Conservation (phyloP, 352 stramenopile genomes). For the Phytophthora europaea region DNA sequence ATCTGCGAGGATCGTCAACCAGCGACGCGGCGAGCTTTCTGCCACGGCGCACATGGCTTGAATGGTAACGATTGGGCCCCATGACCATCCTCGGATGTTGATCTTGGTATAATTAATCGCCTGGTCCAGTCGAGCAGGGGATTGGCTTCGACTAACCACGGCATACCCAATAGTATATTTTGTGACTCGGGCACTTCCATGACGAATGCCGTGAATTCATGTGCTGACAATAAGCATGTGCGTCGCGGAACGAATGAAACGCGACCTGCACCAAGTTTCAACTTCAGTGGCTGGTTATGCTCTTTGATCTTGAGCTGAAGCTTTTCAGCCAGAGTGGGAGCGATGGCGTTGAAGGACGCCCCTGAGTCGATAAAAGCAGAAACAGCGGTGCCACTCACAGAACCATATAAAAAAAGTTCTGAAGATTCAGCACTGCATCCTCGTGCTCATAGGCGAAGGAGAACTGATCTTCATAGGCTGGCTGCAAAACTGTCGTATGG, state of each 20-base stretch:
- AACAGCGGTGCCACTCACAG: neutral
- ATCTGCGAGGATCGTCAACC: too few species aligned
- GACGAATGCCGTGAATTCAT: neutral
- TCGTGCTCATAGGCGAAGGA: constrained; percentile 10
- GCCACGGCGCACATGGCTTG: neutral
- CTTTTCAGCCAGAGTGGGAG: neutral
- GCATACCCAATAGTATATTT: constrained; percentile 11
- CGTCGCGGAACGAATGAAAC: neutral
- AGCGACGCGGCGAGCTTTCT: neutral
- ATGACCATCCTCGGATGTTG: too few species aligned
- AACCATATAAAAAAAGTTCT: constrained; percentile 20
- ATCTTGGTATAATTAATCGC: too few species aligned
- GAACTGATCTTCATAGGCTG: constrained; percentile 1
- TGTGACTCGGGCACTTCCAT: constrained; percentile 7
- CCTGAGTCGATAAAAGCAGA: neutral
- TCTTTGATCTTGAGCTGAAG: neutral
- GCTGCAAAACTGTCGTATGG: constrained; percentile 18
- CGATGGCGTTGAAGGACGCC: constrained; percentile 16
- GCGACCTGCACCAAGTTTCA: neutral
- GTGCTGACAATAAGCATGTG: neutral
- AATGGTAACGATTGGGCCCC: neutral
- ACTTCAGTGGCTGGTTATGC: neutral
- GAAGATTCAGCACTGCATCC: constrained; percentile 16
- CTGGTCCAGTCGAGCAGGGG: constrained; percentile 9
- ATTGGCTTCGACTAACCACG: constrained; percentile 4